Conservation (phyloP, 192 early-diverging fungal species). For the Mortierella hygrophila region DNA sequence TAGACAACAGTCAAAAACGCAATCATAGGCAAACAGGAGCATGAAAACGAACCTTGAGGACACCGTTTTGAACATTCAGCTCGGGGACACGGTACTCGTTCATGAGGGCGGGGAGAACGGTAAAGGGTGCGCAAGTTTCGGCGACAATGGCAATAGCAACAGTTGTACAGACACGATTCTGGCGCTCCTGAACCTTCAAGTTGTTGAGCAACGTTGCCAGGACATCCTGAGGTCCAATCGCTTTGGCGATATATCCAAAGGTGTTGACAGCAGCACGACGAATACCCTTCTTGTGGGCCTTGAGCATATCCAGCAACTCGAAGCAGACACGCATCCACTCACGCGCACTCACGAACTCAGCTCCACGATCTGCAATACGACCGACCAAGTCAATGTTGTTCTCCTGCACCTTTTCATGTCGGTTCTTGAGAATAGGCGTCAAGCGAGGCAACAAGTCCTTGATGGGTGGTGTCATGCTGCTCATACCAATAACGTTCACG, state of each 20-base stretch:
- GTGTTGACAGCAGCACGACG: constrained; percentile 97
- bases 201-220: constrained; percentile 98
- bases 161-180: constrained; percentile 99
- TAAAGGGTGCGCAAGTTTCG: constrained; percentile 98
- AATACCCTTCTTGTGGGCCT: constrained; percentile 96
- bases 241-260: constrained; percentile 99
- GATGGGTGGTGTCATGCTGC: constrained; percentile 98
- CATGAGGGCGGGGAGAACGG: constrained; percentile 97
- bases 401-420: constrained; percentile 74
- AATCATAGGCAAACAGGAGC: neutral
- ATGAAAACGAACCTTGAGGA: constrained; percentile 74
- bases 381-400: constrained; percentile 93
- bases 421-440: constrained; percentile 98
- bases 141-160: constrained; percentile 92
- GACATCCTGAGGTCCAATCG: constrained; percentile 99
- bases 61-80: constrained; percentile 99
- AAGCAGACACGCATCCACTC: constrained; percentile 99
- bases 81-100: constrained; percentile 99
- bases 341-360: constrained; percentile 94
- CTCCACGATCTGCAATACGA: constrained; percentile 97
- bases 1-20: neutral
- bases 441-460: constrained; percentile 95
- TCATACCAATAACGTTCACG: constrained; percentile 98
- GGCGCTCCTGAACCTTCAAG: constrained; percentile 98
- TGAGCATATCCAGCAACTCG: constrained; percentile 96